Evolutionary conservation across 1,284 basidiomycete species (phyloP).

Genomic region (Moesziomyces antarcticus): DNA sequence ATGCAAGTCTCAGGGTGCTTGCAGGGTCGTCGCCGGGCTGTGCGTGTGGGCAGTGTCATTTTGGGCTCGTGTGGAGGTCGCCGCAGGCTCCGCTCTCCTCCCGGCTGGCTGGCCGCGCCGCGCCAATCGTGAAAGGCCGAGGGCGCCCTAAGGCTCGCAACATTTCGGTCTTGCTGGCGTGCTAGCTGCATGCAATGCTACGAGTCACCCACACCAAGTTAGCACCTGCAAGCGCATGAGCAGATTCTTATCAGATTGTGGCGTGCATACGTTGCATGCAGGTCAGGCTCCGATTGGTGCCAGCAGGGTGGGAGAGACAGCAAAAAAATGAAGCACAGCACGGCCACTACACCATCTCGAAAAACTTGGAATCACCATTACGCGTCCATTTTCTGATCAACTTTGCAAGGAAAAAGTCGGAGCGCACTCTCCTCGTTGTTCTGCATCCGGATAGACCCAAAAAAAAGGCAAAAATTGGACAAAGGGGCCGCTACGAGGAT

Average conservation of each 20-base stretch:
- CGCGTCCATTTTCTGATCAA: constrained; percentile 7
- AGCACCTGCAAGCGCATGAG: too few species aligned
- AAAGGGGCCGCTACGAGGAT: constrained; percentile 50
- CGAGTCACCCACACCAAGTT: too few species aligned
- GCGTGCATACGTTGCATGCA: too few species aligned
- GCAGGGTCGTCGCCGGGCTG: neutral
- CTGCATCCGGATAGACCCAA: constrained; percentile 5
- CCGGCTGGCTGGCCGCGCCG: too few species aligned
- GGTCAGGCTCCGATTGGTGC: too few species aligned
- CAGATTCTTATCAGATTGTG: too few species aligned
- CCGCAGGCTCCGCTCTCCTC: constrained; percentile 4
- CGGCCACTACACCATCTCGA: constrained; percentile 8
- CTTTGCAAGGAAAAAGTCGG: constrained; percentile 2
- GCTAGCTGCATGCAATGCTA: too few species aligned
- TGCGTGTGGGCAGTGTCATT: neutral
- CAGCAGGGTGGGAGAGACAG: too few species aligned
- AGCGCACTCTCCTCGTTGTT: constrained; percentile 1
- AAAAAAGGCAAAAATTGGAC: constrained; percentile 14
- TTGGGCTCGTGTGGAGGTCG: constrained; percentile 24
- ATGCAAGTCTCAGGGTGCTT: constrained; percentile 10
- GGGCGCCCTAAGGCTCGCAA: too few species aligned
- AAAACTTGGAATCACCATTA: constrained; percentile 5
- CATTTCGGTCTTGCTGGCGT: too few species aligned
- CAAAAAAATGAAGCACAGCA: too few species aligned
- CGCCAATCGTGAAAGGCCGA: too few species aligned